Base-by-base conservation (phyloP, 2,329 filamentous ascomycete species). In the Ophiosphaerella herpotricha region DNA sequence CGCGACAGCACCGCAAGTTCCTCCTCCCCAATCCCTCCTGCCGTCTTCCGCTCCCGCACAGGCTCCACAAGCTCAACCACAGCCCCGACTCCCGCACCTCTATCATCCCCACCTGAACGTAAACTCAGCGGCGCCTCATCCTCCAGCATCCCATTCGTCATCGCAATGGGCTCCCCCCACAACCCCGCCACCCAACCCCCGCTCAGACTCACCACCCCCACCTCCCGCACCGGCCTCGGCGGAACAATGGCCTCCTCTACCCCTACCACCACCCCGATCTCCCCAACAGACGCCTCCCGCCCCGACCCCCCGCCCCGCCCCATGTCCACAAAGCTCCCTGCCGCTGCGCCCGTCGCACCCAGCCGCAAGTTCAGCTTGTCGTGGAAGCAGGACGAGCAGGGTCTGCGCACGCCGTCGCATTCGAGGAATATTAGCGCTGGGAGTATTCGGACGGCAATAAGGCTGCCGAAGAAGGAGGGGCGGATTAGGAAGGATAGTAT, bases 171-270 rank as follows among this genome's bases (percentile, higher is more conserved):
- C 18, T 66, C 66, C 6, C 67, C 66, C 2, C 64, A 68, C 29
- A 69, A 69, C 35, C 64, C 67, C 1, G 61, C 63, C 2, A 57
- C 68, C 5, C 60, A 63, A 3, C 43, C 57, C 18, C 50, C 58
- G 13, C 50, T 57, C 24, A 60, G 40, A 38, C 51, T 48, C 26
- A 45, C 37, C 4, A 46, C 58, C 2, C 48, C 56, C 7, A 60
- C 53, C 4, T 61, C 60, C 9, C 43, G 58, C 24, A 47, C 53
- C n/a, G 65, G 67, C 9, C 46, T 71, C 2, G 64, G 63, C 16
- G 67, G 66, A 7, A 72, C 67, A 1, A 70, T 69, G 63, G 63
- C 65, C 2, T 63, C 61, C 16, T 63, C 60, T 1, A 66, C 60
- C 0, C 63, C 64, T 0, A 38, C 62, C 7, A 53, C 55, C 8